Evolutionary conservation across 495 filamentous ascomycete genomes (phyloP).

Genomic region (Aspergillus cristatus): DNA sequence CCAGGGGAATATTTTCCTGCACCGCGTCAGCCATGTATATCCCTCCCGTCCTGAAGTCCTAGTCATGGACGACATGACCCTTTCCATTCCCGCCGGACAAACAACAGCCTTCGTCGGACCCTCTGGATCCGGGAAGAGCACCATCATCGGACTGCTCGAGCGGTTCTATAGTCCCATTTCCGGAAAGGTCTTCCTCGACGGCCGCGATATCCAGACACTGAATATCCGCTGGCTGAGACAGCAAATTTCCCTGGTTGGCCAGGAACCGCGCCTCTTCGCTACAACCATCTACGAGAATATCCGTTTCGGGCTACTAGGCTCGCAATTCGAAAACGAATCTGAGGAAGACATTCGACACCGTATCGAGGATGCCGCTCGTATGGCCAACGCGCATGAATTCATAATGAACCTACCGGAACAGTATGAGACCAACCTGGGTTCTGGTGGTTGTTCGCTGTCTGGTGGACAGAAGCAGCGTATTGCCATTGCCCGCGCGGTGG

Average conservation of each 20-base stretch:
- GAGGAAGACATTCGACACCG: slow-evolving; percentile 54
- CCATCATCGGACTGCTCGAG: slow-evolving; percentile 83
- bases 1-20: slow-evolving; percentile 68
- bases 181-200: slow-evolving; percentile 73
- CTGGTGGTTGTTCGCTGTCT: slow-evolving; percentile 80
- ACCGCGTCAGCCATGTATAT: slow-evolving; percentile 81
- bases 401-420: slow-evolving; percentile 69
- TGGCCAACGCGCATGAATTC: slow-evolving; percentile 91
- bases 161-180: slow-evolving; percentile 88
- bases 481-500: slow-evolving; percentile 76
- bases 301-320: slow-evolving; percentile 80
- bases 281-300: slow-evolving; percentile 85
- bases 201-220: slow-evolving; percentile 64
- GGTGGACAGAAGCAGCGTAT: slow-evolving; percentile 97
- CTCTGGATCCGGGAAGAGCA: slow-evolving; percentile 84
- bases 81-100: slow-evolving; percentile 75
- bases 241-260: slow-evolving; percentile 79
- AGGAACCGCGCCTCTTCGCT: slow-evolving; percentile 65
- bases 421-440: slow-evolving; percentile 88
- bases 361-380: slow-evolving; percentile 69
- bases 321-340: slow-evolving; percentile 54
- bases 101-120: slow-evolving; percentile 80
- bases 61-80: slow-evolving; percentile 71
- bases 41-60: slow-evolving; percentile 83
- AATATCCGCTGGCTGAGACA: slow-evolving; percentile 89